Evolutionary conservation across 495 filamentous ascomycete genomes (phyloP), one percentile per base, ranked within the genome.

Genomic region (Oleoguttula mirabilis): DNA sequence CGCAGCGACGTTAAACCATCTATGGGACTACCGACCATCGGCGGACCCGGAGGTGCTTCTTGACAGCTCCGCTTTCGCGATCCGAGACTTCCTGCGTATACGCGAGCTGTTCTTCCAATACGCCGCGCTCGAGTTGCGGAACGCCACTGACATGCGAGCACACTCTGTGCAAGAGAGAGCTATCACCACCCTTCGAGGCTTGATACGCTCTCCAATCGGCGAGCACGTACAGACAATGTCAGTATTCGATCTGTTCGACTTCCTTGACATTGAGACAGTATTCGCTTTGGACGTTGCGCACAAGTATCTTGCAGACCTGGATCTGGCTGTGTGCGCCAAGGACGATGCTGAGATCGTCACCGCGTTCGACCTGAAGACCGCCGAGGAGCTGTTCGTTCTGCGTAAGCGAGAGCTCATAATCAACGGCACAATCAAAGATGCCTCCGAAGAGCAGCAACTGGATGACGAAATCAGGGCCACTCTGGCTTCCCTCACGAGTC

Each of bases 241-340:
- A 4, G 71, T 96, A 11, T 92, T 95, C 59, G 92, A 95, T 49
- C 72, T 95, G 16, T 86, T 94, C 43, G 92, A 96, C 61, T 94
- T 96, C 43, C 68, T 86, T 22, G 79, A 87, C 41, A 59, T 84
- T 6, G 77, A 87, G 31, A 66, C 77, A 31, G 65, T 2, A 69
- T 68, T 47, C 49, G 66, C 27, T 55, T 70, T 24, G 41, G 60
- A 8, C 2, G 78, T 82, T 6, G 43, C 65, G 10, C 60, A 76
- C 15, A 57, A 58, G 8, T 65, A 72, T 27, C 78, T 87, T 39
- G 56, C 65, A 12, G 72, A 75, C 30, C 52, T 88, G 25, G 72
- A 80, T 43, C 55, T 88, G 32, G 61, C 69, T 3, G 55, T 75
- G 6, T 88, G 75, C 43, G 7, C 46, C 17, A 53, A 48, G 21